A percentile compares a stretch with the other conserved stretches of the same genome.
These are phyloP conservation scores for Sorghum bicolor DNA, from an alignment of 176 grass and related monocot species.

Conservation along the genomic window DNA sequence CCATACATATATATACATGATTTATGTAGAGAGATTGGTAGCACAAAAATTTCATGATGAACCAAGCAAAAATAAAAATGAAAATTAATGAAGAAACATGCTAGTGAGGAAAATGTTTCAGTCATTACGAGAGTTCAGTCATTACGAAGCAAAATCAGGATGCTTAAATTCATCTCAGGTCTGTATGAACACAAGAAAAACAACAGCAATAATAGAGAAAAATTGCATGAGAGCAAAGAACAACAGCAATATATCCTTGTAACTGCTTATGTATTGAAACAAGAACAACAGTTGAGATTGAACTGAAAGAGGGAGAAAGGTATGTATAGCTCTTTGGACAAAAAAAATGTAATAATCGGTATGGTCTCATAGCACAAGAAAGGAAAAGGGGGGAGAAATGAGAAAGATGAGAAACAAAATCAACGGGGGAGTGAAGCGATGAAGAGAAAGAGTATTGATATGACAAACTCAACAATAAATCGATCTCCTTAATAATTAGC, in stretches of 20 bases:
- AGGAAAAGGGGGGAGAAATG: background rate
- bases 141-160: background rate
- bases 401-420: slow-evolving; percentile 2
- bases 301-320: background rate
- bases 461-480: slow-evolving; percentile 1
- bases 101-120: background rate
- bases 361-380: background rate
- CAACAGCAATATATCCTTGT: background rate
- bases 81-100: background rate
- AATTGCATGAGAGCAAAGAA: background rate
- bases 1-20: background rate
- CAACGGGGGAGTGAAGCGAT: background rate
- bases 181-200: background rate
- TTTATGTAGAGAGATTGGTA: background rate
- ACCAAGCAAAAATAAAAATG: background rate
- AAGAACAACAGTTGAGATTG: background rate
- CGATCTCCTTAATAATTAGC: background rate
- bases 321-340: slow-evolving; percentile 13
- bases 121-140: background rate
- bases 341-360: slow-evolving; percentile 11
- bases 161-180: background rate
- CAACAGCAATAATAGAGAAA: background rate
- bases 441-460: background rate
- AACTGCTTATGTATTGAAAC: background rate
- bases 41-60: background rate